A percentile compares a stretch with the other conserved stretches of the same genome.
These are phyloP conservation scores for Lagenaria siceraria DNA, from an alignment of 306 rosid species.

Conservation along the genomic window DNA sequence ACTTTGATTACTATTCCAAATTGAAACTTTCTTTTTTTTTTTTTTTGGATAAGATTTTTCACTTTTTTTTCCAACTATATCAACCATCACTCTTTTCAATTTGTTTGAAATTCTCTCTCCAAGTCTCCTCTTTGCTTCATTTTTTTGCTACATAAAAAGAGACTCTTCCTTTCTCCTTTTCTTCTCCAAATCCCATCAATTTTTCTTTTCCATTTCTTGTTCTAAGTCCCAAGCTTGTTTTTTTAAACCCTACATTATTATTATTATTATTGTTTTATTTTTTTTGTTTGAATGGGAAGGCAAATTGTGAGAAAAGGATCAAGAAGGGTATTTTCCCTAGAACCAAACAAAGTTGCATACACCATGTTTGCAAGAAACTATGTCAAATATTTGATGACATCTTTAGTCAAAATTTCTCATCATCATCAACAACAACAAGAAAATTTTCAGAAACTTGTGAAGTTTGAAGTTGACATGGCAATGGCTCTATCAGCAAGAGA, in stretches of 20 bases:
- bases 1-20: not conserved
- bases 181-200: not conserved
- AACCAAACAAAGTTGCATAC: conserved; percentile 26
- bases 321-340: conserved; percentile 31
- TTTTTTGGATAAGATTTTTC: conserved; percentile 13
- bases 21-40: too few relatives aligned
- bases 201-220: not conserved
- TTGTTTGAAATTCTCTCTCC: not conserved
- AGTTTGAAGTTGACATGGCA: conserved; percentile 60
- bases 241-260: not conserved
- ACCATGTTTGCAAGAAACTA: conserved; percentile 37
- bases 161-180: not conserved
- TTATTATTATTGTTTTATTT: too few relatives aligned
- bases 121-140: conserved; percentile 12
- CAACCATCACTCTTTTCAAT: conserved; percentile 2
- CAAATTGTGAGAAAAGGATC: conserved; percentile 22
- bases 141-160: not conserved
- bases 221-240: not conserved
- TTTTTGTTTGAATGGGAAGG: conserved; percentile 4
- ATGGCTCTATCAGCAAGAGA: conserved; percentile 44
- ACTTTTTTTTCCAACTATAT: not conserved
- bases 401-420: conserved; percentile 18
- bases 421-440: not conserved
- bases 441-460: conserved; percentile 19
- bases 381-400: conserved; percentile 35